phyloP scores from a whole-genome alignment of 306 rosid genomes.

The Castanea crenata region DNA sequence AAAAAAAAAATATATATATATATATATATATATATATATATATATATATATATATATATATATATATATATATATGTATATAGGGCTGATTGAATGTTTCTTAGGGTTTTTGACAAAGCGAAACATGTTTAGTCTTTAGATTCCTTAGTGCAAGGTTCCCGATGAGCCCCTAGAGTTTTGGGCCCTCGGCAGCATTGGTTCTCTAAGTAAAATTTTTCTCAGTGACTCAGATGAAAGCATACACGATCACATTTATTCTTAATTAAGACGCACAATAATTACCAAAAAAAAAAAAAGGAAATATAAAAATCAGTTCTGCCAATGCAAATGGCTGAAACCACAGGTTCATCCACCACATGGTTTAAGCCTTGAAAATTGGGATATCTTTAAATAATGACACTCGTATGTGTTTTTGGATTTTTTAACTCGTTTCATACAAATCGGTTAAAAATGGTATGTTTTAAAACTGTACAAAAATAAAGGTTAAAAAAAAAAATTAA shows the following conservation, averaged over 20 bases:
- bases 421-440: too few species aligned
- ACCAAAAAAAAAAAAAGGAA: not conserved
- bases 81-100: too few species aligned
- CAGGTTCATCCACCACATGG: not conserved
- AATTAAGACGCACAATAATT: not conserved
- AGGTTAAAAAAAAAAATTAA: too few species aligned
- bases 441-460: too few species aligned
- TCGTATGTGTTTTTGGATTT: too few species aligned
- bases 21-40: too few species aligned
- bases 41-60: too few species aligned
- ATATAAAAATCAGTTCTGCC: too few species aligned
- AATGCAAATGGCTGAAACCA: not conserved
- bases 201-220: not conserved
- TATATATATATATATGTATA: too few species aligned
- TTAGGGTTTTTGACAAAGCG: conserved; percentile 11
- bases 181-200: conserved; percentile 11
- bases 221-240: not conserved
- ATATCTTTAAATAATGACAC: not conserved
- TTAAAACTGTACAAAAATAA: too few species aligned
- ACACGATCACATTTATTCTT: not conserved
- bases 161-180: conserved; percentile 26
- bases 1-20: too few species aligned
- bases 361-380: not conserved
- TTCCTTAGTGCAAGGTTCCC: conserved; percentile 26
- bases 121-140: conserved; percentile 30